Base-by-base conservation (phyloP, 2,329 filamentous ascomycete genomes). In the Scedosporium dehoogii region DNA sequence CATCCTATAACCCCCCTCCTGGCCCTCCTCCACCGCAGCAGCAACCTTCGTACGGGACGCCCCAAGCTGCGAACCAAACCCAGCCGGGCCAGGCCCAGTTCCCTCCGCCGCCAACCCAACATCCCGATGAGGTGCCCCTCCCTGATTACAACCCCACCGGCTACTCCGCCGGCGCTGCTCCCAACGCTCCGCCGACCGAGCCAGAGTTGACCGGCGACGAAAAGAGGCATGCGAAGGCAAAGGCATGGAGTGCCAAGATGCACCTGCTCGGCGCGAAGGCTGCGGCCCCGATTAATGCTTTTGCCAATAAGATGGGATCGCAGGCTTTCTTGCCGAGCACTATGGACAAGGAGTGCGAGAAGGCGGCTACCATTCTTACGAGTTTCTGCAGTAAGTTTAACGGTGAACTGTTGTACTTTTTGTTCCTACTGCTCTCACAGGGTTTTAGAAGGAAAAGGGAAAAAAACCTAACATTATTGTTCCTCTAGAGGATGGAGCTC, bases 271-370 rank as follows among this genome's bases (percentile, higher is more conserved):
- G 64, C 14, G 62, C 51, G 6, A 63, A 64, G 62, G 64, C 64
- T 3, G 64, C 63, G 5, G 73, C 74, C 61, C 91, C 91, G 2
- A 86, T 96, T 70, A 96, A 96, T 71, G 85, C 82, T 64, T 74
- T 96, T 23, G 90, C 88, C 16, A 91, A 96, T 75, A 91, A 88
- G 74, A 79, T 96, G 44, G 91, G 91, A n/a, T 76, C 75, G 58
- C 91, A 96, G 74, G 88, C 90, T 23, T 96, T 96, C 74, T 88
- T 92, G 83, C 92, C 92, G 1, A 90, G 88, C 62, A 87, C 88
- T 1, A 79, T 96, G 66, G 92, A 96, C 71, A 91, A 91, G 73
- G 92, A 96, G 76, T 89, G 88, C 68, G 91, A 96, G 74, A 96
- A 96, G 78, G 91, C 91, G 0, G 91, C 92, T 41, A 80, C 90